Evolutionary conservation across 1,284 basidiomycete species (phyloP), one percentile per base, ranked within the genome.

Genomic region (Coniferiporia sulphurascens): DNA sequence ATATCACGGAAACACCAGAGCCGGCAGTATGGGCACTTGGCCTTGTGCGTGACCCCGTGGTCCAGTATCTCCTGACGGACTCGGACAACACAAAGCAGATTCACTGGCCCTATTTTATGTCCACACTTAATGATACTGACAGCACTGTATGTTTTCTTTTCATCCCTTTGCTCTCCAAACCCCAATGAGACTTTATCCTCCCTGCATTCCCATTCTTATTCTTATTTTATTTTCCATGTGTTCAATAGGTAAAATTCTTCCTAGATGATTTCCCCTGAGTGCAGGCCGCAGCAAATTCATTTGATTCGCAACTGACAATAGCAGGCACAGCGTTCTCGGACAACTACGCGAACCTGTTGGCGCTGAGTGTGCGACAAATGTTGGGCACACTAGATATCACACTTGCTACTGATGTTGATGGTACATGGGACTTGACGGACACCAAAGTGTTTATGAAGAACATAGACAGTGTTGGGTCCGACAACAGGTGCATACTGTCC

Each of bases 371-470:
- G 0, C 67, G 78, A 22, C 77, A 79, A 66, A 69, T 73, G 0
- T 67, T 78, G 57, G 75, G 71, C 1, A 71, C 73, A 1, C 64
- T 76, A 4, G 79, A 80, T 48, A 67, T 75, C 54, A 76, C 76
- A 0, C 60, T 74, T 13, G 63, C 64, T 6, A 64, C 65, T 45
- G 63, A 62, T 38, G 49, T 58, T 19, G 52, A 69, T 50, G 72
- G 72, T 15, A 69, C 67, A 22, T 66, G 57, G 51, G 67, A 68
- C 52, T 27, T 27, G 4, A 71, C 71, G 0, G 78, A 81, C 62
- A 69, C 79, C 10, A 73, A 74, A 67, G 72, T 73, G 22, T 82
- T 81, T 69, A 78, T 81, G 77, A 80, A 74, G 65, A 73, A 79
- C 65, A 68, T 73, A 15, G 76, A 75, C 0, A 64, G 51, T 22